A percentile compares a stretch with the other conserved stretches of the same genome.
Evolutionary conservation across 164 flowering plant species (phyloP).

Genomic region (Annona cherimola): DNA sequence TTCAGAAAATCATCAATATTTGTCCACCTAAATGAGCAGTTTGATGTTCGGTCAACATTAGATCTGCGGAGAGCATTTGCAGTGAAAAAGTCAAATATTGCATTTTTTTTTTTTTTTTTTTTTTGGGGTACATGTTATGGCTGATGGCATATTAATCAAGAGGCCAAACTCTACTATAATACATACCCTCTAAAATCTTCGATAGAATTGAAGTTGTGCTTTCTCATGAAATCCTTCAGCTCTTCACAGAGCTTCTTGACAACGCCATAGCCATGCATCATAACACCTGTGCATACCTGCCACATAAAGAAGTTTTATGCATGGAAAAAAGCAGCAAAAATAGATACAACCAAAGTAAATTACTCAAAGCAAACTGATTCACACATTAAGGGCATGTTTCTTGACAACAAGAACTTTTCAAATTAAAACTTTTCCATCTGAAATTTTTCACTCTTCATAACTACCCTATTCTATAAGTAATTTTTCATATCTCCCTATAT

Average conservation of each 20-base stretch:
- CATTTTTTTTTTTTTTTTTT: background rate
- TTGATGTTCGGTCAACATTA: background rate
- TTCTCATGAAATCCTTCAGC: slow-evolving; percentile 87
- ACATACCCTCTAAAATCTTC: slow-evolving; percentile 93
- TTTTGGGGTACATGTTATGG: background rate
- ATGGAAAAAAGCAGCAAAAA: background rate
- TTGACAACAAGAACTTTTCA: no score
- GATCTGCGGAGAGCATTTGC: background rate
- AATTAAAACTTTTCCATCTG: no score
- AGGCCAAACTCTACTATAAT: background rate
- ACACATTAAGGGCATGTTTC: background rate
- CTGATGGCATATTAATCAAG: no score
- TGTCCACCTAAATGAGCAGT: background rate
- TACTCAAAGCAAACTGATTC: background rate
- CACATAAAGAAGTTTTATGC: background rate
- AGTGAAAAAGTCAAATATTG: background rate
- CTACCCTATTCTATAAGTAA: no score
- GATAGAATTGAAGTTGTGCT: slow-evolving; percentile 76
- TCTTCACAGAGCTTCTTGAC: slow-evolving; percentile 80
- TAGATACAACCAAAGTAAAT: background rate
- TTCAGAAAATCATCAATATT: background rate
- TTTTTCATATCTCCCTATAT: no score
- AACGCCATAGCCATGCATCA: slow-evolving; percentile 97
- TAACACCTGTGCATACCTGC: slow-evolving; percentile 97
- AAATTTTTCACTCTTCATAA: no score